Base-by-base conservation (phyloP, 2,329 filamentous ascomycete genomes). In the Trichoderma sp. region DNA sequence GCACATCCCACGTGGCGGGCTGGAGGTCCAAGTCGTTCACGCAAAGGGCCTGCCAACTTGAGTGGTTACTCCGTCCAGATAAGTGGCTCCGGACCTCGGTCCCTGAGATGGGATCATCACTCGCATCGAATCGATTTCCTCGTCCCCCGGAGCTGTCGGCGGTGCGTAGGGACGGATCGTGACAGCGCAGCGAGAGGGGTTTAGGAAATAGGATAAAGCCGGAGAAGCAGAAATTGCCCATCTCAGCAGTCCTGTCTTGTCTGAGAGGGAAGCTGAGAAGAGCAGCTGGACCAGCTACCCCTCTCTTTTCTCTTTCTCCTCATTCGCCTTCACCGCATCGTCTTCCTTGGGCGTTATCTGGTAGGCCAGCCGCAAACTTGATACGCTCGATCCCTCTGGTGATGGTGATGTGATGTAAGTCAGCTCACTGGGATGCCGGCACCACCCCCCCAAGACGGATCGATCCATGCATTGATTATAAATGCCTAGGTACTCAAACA, bases 321-420 rank as follows among this genome's bases (percentile, higher is more conserved):
- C 62, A 28, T 65, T 21, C 28, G 15, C 15, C 30, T 24, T 18
- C 30, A 51, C 26, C 39, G 39, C 66, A 53, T 70, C 51, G 47
- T 47, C 21, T 47, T n/a, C 66, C 8, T 51, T 18, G 28, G 24
- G 28, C 26, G 30, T 32, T 28, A n/a, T 18, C 21, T 26, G 30
- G 57, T 51, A 69, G 36, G 36, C 8, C 28, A 12, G 66, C n/a
- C 53, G n/a, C 36, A 7, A 51, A 34, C 34, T 36, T 69, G 47
- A 53, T 53, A 53, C 47, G 39, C 56, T 69, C 26, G 56, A 32
- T 32, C 53, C 56, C 66, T 58, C 64, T 43, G 51, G 64, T 57
- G 39, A 61, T 43, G 28, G 66, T 69, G 56, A 69, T 69, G 66
- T 61, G 66, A 69, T 69, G 28, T 62, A 62, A 70, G 57, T 51